Evolutionary conservation across 768 basidiomycete genomes (phyloP).

Genomic region (Clitopilus passeckerianus): DNA sequence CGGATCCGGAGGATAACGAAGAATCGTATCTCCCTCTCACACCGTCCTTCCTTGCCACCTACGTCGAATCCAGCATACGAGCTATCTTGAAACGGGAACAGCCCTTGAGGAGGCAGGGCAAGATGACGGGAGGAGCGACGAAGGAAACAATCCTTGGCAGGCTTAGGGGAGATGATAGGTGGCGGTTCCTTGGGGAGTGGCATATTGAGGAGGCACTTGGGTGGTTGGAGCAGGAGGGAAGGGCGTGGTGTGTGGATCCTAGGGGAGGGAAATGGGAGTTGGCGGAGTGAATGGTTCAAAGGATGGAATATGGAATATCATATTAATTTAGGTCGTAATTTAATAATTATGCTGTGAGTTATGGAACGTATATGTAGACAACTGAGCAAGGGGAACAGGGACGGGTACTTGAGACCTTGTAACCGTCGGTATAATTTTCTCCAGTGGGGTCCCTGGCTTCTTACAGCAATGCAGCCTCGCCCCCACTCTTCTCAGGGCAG

Average conservation of each 20-base stretch:
- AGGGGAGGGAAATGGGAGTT: conserved; percentile 33
- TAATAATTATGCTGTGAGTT: too few relatives aligned
- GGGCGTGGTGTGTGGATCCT: conserved; percentile 28
- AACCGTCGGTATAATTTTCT: too few relatives aligned
- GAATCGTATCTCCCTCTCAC: conserved; percentile 67
- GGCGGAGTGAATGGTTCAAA: conserved; percentile 15
- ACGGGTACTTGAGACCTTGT: too few relatives aligned
- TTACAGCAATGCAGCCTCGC: too few relatives aligned
- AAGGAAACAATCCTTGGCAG: conserved; percentile 41
- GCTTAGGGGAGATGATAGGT: conserved; percentile 55
- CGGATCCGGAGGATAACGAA: conserved; percentile 58
- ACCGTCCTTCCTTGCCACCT: conserved; percentile 38
- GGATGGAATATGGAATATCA: too few relatives aligned
- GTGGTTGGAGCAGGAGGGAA: conserved; percentile 33
- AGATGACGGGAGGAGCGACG: conserved; percentile 22
- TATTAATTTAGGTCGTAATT: too few relatives aligned
- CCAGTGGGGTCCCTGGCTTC: too few relatives aligned
- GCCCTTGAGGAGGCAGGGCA: conserved; percentile 28
- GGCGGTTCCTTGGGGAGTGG: conserved; percentile 64
- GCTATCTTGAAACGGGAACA: background rate
- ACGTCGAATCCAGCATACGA: conserved; percentile 28
- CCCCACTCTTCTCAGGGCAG: too few relatives aligned
- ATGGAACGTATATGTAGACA: too few relatives aligned
- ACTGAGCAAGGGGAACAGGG: too few relatives aligned
- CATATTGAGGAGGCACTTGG: conserved; percentile 57